A percentile compares a stretch with the other conserved stretches of the same genome.
Evolutionary conservation across 164 flowering plant genomes (phyloP).

Genomic region (Dillenia suffruticosa): DNA sequence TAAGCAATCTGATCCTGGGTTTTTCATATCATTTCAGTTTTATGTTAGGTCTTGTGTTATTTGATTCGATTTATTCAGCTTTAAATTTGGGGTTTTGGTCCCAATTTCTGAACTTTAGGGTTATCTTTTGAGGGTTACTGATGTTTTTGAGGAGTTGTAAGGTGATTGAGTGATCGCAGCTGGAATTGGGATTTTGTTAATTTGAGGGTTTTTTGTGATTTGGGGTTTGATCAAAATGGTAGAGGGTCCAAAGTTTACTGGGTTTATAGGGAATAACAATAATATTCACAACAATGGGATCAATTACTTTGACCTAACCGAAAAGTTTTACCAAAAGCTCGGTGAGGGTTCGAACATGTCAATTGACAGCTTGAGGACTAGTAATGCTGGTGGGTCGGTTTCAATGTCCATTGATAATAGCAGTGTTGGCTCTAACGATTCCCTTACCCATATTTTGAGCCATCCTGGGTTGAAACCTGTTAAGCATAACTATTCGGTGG

Average conservation of each 20-base stretch:
- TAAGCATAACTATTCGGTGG: slow-evolving; percentile 21
- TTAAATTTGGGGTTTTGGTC: no score
- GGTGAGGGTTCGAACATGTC: slow-evolving; percentile 42
- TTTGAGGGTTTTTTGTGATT: not conserved
- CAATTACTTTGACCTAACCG: slow-evolving; percentile 23
- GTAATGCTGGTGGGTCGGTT: slow-evolving; percentile 29
- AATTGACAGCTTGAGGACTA: slow-evolving; percentile 31
- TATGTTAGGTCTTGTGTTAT: no score
- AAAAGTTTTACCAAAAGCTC: slow-evolving; percentile 24
- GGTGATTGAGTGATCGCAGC: no score
- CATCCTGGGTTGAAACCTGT: slow-evolving; percentile 22
- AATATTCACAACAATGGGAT: slow-evolving; percentile 18
- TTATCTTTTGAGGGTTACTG: no score
- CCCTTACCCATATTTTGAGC: slow-evolving; percentile 21
- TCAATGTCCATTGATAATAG: slow-evolving; percentile 37
- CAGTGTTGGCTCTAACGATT: slow-evolving; percentile 38
- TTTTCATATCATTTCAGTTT: no score
- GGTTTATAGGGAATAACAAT: slow-evolving; percentile 19
- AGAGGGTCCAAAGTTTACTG: slow-evolving; percentile 36
- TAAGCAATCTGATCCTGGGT: no score
- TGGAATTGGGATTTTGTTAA: no score
- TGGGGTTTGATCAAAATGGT: slow-evolving; percentile 19
- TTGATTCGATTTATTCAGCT: no score
- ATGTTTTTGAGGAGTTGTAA: no score
- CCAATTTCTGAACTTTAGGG: no score